A percentile compares a stretch with the other conserved stretches of the same genome.
Evolutionary conservation across 1,284 basidiomycete genomes (phyloP).

Genomic region (Cutaneotrichosporon daszewskae): DNA sequence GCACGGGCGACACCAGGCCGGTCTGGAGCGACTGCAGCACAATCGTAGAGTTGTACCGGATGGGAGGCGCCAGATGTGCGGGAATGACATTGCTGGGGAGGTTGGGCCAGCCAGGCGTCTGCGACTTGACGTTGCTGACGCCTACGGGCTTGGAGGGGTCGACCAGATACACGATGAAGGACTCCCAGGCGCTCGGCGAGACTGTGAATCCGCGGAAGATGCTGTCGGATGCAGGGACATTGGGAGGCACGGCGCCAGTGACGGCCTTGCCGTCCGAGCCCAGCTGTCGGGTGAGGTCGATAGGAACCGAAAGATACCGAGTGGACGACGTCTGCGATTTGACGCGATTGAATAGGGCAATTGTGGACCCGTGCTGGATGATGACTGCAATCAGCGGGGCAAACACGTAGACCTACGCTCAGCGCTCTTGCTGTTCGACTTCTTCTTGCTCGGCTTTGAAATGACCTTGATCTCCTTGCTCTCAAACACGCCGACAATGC

Average conservation of each 20-base stretch:
- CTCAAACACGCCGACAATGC: constrained; percentile 74
- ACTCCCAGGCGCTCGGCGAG: constrained; percentile 55
- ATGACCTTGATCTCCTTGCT: constrained; percentile 94
- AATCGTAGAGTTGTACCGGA: constrained; percentile 94
- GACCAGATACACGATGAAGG: constrained; percentile 77
- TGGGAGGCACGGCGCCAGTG: constrained; percentile 56
- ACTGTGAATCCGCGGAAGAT: constrained; percentile 46
- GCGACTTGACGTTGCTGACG: constrained; percentile 67
- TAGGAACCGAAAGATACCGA: constrained; percentile 89
- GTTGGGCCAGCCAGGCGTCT: constrained; percentile 55
- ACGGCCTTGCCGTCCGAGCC: constrained; percentile 81
- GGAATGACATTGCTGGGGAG: constrained; percentile 82
- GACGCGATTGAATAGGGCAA: constrained; percentile 89
- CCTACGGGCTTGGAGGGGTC: constrained; percentile 68
- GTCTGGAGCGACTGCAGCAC: constrained; percentile 91
- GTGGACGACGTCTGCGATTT: constrained; percentile 92
- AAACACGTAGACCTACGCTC: constrained; percentile 83
- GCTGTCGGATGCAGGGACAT: constrained; percentile 9
- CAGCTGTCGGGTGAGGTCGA: constrained; percentile 79
- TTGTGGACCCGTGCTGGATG: constrained; percentile 90
- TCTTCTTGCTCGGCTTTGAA: constrained; percentile 92
- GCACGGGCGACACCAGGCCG: constrained; percentile 82
- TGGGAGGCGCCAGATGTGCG: constrained; percentile 52
- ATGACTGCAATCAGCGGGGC: constrained; percentile 57
- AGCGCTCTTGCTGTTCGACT: constrained; percentile 84